Percentiles rank a stretch among this genome's conserved stretches.
phyloP scores from a whole-genome alignment of 2,329 filamentous ascomycete species.

The Pyrenochaeta sp. region DNA sequence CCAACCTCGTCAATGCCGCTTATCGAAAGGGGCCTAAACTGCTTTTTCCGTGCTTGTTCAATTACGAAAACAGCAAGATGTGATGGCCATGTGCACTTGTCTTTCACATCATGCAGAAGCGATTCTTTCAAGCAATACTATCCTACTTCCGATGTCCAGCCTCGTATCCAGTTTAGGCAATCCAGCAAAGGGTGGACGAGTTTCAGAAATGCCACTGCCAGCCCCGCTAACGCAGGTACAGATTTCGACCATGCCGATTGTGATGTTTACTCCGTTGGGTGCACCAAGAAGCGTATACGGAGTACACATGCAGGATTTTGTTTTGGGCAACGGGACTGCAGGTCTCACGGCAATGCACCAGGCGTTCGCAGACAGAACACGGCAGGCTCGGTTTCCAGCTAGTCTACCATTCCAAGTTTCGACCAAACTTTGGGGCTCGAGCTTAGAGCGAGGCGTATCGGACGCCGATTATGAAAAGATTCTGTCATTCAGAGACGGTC shows the following conservation, averaged over 20 bases:
- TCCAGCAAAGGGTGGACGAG: constrained; percentile 31
- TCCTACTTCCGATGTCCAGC: constrained; percentile 28
- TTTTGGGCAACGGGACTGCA: constrained; percentile 41
- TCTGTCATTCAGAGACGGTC: too few relatives aligned
- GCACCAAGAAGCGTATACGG: constrained; percentile 24
- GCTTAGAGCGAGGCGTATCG: too few relatives aligned
- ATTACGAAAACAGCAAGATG: constrained; percentile 21
- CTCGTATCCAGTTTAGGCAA: constrained; percentile 31
- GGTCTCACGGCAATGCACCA: constrained; percentile 30
- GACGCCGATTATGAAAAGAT: too few relatives aligned
- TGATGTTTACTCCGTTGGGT: constrained; percentile 41
- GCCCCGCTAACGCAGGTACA: constrained; percentile 49
- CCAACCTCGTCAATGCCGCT: constrained; percentile 14
- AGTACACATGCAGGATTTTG: constrained; percentile 20
- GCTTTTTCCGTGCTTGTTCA: constrained; percentile 23
- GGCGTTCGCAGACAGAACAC: constrained; percentile 35
- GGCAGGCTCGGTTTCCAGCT: constrained; percentile 4
- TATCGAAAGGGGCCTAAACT: constrained; percentile 24
- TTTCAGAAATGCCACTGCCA: constrained; percentile 41
- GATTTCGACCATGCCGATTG: constrained; percentile 36
- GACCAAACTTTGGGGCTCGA: background rate
- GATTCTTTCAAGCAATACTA: constrained; percentile 27
- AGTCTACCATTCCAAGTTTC: constrained; percentile 8
- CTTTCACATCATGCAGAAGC: constrained; percentile 26
- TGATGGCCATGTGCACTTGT: constrained; percentile 14